A percentile compares a stretch with the other conserved stretches of the same genome.
Evolutionary conservation across 306 rosid genomes (phyloP).

Genomic region (Citrullus colocynthis): DNA sequence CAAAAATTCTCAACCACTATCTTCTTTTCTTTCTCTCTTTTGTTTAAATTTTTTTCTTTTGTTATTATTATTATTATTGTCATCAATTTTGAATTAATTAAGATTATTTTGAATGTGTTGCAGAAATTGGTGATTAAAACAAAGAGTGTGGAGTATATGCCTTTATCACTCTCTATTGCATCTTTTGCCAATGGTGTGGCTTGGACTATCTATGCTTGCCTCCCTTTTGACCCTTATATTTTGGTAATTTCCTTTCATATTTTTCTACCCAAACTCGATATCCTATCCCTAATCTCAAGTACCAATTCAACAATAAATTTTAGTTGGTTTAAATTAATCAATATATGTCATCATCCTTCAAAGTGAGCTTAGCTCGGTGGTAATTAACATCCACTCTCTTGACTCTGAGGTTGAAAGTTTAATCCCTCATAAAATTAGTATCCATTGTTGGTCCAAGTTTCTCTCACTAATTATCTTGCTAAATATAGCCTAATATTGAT

Average conservation of each 20-base stretch:
- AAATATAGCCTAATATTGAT: too few species aligned
- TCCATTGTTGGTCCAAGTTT: too few species aligned
- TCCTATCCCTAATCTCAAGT: not conserved
- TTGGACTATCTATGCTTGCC: slow-evolving; percentile 68
- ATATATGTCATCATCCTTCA: too few species aligned
- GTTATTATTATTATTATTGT: not conserved
- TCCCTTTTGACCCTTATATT: slow-evolving; percentile 65
- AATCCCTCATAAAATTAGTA: too few species aligned
- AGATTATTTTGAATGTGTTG: not conserved
- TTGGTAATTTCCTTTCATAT: slow-evolving; percentile 21
- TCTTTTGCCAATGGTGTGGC: slow-evolving; percentile 63
- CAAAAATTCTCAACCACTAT: too few species aligned
- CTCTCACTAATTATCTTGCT: too few species aligned
- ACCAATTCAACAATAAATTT: not conserved
- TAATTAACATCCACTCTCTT: too few species aligned
- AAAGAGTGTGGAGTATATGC: slow-evolving; percentile 90
- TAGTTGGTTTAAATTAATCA: not conserved
- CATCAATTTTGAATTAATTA: not conserved
- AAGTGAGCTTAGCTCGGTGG: too few species aligned
- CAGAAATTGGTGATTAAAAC: slow-evolving; percentile 79
- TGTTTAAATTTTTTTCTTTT: too few species aligned
- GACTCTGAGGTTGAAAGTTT: too few species aligned
- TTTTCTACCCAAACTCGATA: not conserved
- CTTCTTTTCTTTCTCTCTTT: too few species aligned
- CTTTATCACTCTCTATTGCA: slow-evolving; percentile 53